A percentile compares a stretch with the other conserved stretches of the same genome.
Conservation (phyloP, 345 rosid genomes). For the Populus davidiana region DNA sequence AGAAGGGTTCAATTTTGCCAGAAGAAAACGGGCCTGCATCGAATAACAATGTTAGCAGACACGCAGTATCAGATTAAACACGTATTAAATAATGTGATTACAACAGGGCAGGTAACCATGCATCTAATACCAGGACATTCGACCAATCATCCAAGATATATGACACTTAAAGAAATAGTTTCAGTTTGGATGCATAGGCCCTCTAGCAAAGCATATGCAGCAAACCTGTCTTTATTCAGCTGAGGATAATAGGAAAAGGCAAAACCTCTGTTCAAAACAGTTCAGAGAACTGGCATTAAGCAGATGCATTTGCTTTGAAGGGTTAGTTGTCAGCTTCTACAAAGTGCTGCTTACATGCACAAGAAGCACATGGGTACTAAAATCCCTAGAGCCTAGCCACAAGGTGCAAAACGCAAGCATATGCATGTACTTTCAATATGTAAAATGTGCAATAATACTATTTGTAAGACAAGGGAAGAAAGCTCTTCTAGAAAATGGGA, state of each 20-base stretch:
- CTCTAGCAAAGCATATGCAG: background rate
- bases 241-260: background rate
- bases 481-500: background rate
- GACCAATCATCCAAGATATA: background rate
- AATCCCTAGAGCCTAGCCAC: background rate
- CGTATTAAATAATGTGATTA: background rate
- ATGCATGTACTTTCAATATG: background rate
- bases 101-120: background rate
- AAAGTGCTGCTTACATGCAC: background rate
- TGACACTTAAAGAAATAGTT: too few relatives aligned
- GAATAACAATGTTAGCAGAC: background rate
- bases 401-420: background rate
- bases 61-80: background rate
- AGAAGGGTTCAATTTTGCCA: constrained; percentile 89
- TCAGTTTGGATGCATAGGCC: background rate
- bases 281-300: background rate
- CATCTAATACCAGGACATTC: background rate
- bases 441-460: too few relatives aligned
- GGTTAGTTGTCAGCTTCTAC: background rate
- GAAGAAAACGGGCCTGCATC: constrained; percentile 88
- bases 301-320: background rate
- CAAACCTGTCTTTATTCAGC: background rate
- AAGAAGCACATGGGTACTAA: background rate
- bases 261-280: background rate
- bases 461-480: background rate